Percentiles rank a stretch among this genome's conserved stretches.
phyloP scores from a whole-genome alignment of 23 red algal genomes.

The Gracilaria gracilis region DNA sequence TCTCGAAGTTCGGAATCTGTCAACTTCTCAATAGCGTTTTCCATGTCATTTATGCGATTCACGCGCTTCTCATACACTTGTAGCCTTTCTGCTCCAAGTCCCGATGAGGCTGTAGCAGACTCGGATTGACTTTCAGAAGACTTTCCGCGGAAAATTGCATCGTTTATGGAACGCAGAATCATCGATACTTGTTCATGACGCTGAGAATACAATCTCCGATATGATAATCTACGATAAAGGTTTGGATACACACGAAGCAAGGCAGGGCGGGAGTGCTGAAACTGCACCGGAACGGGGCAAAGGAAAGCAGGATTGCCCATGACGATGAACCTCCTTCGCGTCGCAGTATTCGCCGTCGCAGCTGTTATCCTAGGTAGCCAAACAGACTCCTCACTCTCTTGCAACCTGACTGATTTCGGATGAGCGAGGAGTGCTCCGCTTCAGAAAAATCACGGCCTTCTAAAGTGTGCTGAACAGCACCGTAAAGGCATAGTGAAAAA shows the following conservation, averaged over 20 bases:
- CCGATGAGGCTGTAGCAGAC: neutral
- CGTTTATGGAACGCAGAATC: conserved; percentile 32
- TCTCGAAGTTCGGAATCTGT: conserved; percentile 32
- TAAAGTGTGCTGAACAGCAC: too few relatives aligned
- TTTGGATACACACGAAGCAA: too few relatives aligned
- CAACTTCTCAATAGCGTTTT: conserved; percentile 66
- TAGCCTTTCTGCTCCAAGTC: conserved; percentile 20
- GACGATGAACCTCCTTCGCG: neutral
- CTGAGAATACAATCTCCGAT: neutral
- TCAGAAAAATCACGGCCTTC: too few relatives aligned
- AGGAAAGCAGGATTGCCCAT: neutral
- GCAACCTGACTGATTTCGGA: too few relatives aligned
- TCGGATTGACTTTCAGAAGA: neutral
- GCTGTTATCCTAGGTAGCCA: too few relatives aligned
- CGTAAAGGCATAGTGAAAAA: too few relatives aligned
- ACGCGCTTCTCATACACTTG: conserved; percentile 44
- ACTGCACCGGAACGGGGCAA: neutral
- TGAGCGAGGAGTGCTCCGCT: too few relatives aligned
- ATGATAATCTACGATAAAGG: neutral
- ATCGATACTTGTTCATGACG: conserved; percentile 3
- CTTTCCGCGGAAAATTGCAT: conserved; percentile 33
- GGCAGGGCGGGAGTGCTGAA: neutral
- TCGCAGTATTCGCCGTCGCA: neutral
- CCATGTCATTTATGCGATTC: conserved; percentile 80
- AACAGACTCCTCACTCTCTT: too few relatives aligned